Conservation (phyloP, 345 rosid genomes). For the Excoecaria agallocha region DNA sequence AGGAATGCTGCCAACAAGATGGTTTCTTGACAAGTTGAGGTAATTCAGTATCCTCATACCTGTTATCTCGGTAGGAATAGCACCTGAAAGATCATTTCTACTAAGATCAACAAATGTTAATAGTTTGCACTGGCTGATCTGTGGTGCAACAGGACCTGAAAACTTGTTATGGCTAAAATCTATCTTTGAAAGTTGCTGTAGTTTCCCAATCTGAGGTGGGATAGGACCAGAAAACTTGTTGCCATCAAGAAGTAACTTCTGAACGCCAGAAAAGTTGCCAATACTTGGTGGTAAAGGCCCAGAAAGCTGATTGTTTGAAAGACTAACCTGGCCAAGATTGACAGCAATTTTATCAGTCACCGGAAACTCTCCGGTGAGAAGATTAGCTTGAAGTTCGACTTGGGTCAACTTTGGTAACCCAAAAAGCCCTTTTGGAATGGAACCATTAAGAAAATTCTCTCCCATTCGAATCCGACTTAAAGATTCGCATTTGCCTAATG, state of each 20-base stretch:
- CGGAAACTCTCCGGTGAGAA: constrained; percentile 61
- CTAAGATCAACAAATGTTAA: constrained; percentile 81
- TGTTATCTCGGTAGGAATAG: constrained; percentile 70
- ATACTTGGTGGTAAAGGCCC: constrained; percentile 66
- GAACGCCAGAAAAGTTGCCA: constrained; percentile 79
- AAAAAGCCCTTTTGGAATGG: constrained; percentile 73
- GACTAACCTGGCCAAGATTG: constrained; percentile 69
- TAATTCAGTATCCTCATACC: constrained; percentile 79
- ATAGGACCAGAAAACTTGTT: constrained; percentile 71
- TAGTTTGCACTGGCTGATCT: constrained; percentile 77
- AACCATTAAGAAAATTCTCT: constrained; percentile 76
- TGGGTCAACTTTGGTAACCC: constrained; percentile 67
- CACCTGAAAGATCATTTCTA: constrained; percentile 73
- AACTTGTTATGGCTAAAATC: constrained; percentile 75
- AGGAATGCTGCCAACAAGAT: constrained; percentile 69
- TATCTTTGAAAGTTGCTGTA: constrained; percentile 77
- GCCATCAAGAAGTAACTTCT: constrained; percentile 82
- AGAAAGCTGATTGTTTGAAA: constrained; percentile 74
- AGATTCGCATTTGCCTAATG: constrained; percentile 67
- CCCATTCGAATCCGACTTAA: constrained; percentile 85
- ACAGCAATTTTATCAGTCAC: constrained; percentile 42
- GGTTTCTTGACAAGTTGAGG: constrained; percentile 78
- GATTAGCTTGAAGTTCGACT: constrained; percentile 76
- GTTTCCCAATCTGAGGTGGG: constrained; percentile 70
- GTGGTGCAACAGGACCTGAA: constrained; percentile 58